phyloP scores from a whole-genome alignment of 768 basidiomycete genomes.

The Lactarius sanguifluus region DNA sequence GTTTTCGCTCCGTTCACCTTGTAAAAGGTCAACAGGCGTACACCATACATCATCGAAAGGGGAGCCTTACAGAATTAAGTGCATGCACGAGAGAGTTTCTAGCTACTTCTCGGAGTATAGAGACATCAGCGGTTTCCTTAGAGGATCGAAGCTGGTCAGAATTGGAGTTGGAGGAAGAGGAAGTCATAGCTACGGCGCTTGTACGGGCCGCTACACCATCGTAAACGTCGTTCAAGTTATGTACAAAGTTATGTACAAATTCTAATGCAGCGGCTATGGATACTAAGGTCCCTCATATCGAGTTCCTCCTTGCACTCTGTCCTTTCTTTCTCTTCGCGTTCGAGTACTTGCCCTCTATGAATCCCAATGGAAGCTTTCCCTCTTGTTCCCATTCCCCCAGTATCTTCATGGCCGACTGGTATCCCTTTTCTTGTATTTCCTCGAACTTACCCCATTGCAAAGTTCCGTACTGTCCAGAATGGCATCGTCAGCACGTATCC shows the following conservation, averaged over 20 bases:
- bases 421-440: constrained; percentile 83
- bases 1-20: constrained; percentile 95
- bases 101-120: constrained; percentile 71
- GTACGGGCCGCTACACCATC: constrained; percentile 17
- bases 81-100: constrained; percentile 81
- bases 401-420: constrained; percentile 66
- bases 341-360: constrained; percentile 58
- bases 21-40: constrained; percentile 1
- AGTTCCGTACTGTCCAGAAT: constrained; percentile 70
- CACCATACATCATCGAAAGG: background rate
- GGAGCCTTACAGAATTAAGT: constrained; percentile 65
- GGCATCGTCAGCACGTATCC: background rate
- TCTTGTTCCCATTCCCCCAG: constrained; percentile 80
- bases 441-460: constrained; percentile 87
- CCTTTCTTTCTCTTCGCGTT: constrained; percentile 58
- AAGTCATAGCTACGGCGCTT: constrained; percentile 23
- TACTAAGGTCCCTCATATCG: constrained; percentile 41
- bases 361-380: constrained; percentile 74
- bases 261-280: background rate
- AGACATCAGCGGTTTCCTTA: constrained; percentile 54
- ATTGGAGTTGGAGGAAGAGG: constrained; percentile 32
- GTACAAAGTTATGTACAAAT: no score
- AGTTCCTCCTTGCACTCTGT: constrained; percentile 75
- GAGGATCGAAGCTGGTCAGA: constrained; percentile 38
- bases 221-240: background rate